phyloP scores from a whole-genome alignment of 2,329 filamentous ascomycete genomes.

The Chrysoporthe austroafricana region DNA sequence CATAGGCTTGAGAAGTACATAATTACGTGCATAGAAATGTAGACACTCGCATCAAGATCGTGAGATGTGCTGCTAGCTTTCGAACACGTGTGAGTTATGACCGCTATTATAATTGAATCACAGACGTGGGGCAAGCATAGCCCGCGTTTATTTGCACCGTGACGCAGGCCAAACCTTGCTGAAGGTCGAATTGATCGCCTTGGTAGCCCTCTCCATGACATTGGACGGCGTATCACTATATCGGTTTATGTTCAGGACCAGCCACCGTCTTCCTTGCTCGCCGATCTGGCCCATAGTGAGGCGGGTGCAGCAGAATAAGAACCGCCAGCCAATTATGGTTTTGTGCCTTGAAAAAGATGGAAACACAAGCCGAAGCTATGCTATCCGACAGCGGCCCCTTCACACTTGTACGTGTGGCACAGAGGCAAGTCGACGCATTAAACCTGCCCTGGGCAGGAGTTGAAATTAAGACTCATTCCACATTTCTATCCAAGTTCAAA shows the following conservation, averaged over 20 bases:
- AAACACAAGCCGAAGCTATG: too few relatives aligned
- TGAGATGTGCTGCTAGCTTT: background rate
- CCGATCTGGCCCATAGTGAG: conserved; percentile 12
- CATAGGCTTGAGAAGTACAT: background rate
- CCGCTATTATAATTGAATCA: too few relatives aligned
- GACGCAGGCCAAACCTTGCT: conserved; percentile 27
- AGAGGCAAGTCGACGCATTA: too few relatives aligned
- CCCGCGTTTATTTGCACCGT: too few relatives aligned
- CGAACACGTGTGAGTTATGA: too few relatives aligned
- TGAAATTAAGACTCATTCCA: background rate
- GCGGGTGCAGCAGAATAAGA: conserved; percentile 35
- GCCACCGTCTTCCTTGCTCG: conserved; percentile 30
- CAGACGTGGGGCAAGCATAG: too few relatives aligned
- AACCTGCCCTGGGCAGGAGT: background rate
- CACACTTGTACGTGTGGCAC: too few relatives aligned
- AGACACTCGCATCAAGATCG: background rate
- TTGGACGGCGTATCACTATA: conserved; percentile 36
- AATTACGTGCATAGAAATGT: background rate
- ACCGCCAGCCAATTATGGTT: conserved; percentile 33
- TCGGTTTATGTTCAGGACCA: conserved; percentile 39
- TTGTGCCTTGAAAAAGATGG: too few relatives aligned
- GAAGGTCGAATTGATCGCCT: conserved; percentile 39
- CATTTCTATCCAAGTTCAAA: background rate
- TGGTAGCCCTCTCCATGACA: conserved; percentile 38
- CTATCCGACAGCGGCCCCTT: too few relatives aligned